Percentiles rank a stretch among this genome's conserved stretches.
phyloP scores from a whole-genome alignment of 2,329 filamentous ascomycete genomes.

The Parasarocladium wereldwijsianum region DNA sequence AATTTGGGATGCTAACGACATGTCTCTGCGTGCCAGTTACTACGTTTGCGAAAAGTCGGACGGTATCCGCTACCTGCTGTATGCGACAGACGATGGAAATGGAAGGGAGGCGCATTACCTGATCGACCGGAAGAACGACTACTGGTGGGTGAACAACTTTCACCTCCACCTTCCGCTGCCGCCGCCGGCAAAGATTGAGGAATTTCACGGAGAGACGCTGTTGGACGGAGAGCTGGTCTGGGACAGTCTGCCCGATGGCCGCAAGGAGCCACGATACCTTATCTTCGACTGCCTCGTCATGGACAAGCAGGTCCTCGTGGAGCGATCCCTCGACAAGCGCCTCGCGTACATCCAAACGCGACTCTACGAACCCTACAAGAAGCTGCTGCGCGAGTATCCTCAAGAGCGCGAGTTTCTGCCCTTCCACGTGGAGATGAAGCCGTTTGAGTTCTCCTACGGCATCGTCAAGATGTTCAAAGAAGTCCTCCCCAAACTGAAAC shows the following conservation, averaged over 20 bases:
- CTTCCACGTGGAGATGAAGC: constrained; percentile 77
- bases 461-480: constrained; percentile 86
- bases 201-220: constrained; percentile 67
- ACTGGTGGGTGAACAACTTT: constrained; percentile 62
- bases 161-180: constrained; percentile 69
- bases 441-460: constrained; percentile 77
- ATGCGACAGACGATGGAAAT: constrained; percentile 55
- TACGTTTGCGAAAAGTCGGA: constrained; percentile 98
- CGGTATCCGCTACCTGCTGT: constrained; percentile 88
- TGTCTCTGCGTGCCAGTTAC: constrained; percentile 39
- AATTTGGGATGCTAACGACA: background rate
- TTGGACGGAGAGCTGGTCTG: constrained; percentile 89
- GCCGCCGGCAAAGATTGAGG: constrained; percentile 35
- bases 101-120: constrained; percentile 66
- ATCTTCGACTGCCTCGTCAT: constrained; percentile 89
- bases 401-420: constrained; percentile 55
- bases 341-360: constrained; percentile 72
- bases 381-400: constrained; percentile 49
- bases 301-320: constrained; percentile 61
- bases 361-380: constrained; percentile 57
- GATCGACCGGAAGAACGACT: constrained; percentile 96
- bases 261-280: constrained; percentile 61
- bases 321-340: constrained; percentile 73
- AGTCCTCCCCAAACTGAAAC: constrained; percentile 67
- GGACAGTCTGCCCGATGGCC: constrained; percentile 57